These are phyloP conservation scores for Triticum urartu DNA, from an alignment of 176 grass and related monocot species.

Conservation along the genomic window DNA sequence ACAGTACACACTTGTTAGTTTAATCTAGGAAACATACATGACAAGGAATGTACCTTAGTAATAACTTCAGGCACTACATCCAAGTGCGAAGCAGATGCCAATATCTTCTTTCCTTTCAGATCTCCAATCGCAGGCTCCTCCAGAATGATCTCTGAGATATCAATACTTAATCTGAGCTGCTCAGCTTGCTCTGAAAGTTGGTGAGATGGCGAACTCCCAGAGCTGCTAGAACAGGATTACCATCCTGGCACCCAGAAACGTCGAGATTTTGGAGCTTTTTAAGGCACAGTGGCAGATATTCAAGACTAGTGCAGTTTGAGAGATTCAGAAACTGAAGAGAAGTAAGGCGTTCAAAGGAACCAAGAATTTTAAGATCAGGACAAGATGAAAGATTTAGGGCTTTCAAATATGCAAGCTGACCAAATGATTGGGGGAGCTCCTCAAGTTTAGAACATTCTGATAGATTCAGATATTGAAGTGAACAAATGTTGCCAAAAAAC, in stretches of 20 bases:
- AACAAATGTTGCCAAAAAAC: conserved; percentile 36
- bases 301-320: conserved; percentile 39
- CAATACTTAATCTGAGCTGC: conserved; percentile 12
- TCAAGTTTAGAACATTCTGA: conserved; percentile 53
- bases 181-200: conserved; percentile 17
- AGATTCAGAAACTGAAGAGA: conserved; percentile 44
- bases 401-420: conserved; percentile 36
- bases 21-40: neutral
- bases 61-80: conserved; percentile 4
- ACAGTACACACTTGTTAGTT: neutral
- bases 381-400: conserved; percentile 36
- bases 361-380: conserved; percentile 37
- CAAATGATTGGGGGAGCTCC: conserved; percentile 37
- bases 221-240: conserved; percentile 7
- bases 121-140: neutral
- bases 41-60: conserved; percentile 19
- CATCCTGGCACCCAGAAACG: conserved; percentile 40
- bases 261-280: conserved; percentile 31
- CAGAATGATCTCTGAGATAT: conserved; percentile 19
- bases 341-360: conserved; percentile 29
- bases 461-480: conserved; percentile 48
- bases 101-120: conserved; percentile 5
- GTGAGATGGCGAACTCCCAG: conserved; percentile 9
- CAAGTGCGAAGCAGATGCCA: neutral
- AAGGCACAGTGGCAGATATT: conserved; percentile 28